phyloP scores from a whole-genome alignment of 139 green algal genomes.

The Zygnema cylindricum region DNA sequence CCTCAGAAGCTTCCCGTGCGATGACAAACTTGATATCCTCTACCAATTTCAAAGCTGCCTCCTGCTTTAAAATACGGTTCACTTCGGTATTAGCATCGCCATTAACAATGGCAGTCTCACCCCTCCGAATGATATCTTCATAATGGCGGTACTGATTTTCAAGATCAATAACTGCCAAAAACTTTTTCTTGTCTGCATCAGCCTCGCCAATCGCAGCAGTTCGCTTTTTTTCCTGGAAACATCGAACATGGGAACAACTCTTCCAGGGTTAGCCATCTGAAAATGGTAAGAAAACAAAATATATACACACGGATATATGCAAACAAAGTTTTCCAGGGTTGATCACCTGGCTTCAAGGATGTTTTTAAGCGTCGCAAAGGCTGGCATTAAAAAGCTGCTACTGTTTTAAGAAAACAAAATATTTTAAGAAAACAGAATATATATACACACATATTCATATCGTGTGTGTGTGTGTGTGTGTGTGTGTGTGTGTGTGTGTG shows the following conservation, averaged over 20 bases:
- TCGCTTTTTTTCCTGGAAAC: conserved; percentile 20
- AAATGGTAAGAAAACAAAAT: no score
- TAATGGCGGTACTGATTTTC: conserved; percentile 17
- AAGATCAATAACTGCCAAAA: conserved; percentile 29
- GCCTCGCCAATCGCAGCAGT: conserved; percentile 7
- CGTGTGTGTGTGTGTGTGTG: no score
- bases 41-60: neutral
- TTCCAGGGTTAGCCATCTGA: no score
- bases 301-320: no score
- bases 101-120: neutral
- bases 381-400: no score
- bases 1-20: neutral
- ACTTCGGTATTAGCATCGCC: neutral
- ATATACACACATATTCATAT: no score
- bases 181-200: conserved; percentile 20
- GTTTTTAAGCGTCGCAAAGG: no score
- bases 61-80: neutral
- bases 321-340: neutral
- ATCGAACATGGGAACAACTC: no score
- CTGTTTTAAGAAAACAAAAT: no score
- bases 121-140: conserved; percentile 21
- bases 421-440: no score
- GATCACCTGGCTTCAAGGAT: neutral
- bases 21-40: conserved; percentile 18
- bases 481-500: no score